Base-by-base conservation (phyloP, 1,284 basidiomycete species). In the Trametes hirsuta region DNA sequence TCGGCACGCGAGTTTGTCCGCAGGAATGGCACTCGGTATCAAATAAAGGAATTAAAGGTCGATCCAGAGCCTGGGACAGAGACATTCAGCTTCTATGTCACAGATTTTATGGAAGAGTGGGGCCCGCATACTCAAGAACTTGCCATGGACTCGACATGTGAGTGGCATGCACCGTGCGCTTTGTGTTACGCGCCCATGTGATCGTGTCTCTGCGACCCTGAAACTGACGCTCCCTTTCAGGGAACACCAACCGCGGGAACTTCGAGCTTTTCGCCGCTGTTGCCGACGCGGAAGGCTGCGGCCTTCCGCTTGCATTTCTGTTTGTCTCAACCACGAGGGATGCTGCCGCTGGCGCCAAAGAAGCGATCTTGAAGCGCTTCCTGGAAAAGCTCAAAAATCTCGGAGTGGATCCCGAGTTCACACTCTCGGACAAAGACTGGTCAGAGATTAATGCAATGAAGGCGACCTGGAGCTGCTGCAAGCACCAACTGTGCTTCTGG, bases 401-500 rank as follows among this genome's bases (percentile, higher is more conserved):
- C 25, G 57, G 61, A 10, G 52, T 66, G 1, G n/a, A 60, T 25
- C 59, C 59, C 3, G 57, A 67, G 37, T 64, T 53, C 40, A 64
- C 56, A 12, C 50, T 68, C 1, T 42, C 59, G 0, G 66, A 63
- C 60, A 68, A 68, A 42, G 66, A 66, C 40, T 65, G 61, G 63
- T 64, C 66, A 1, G 63, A 66, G n/a, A 68, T 68, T 45, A 62
- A 65, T 39, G 66, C 65, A 0, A 63, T 66, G 61, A 46, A 39
- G 3, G 49, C 46, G 3, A 39, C 50, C 3, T 68, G 61, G 61
- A 54, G 30, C 30, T 30, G 45, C 2, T 53, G 59, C 6, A 68
- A 68, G 44, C 64, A 63, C 30, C 62, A 64, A 35, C 59, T 68
- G 1, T 68, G 66, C 37, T 61, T 65, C 25, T 68, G 65, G 67